These are phyloP conservation scores for Saccharum officinarum DNA, from an alignment of 176 grass and related monocot genomes.

Conservation along the genomic window DNA sequence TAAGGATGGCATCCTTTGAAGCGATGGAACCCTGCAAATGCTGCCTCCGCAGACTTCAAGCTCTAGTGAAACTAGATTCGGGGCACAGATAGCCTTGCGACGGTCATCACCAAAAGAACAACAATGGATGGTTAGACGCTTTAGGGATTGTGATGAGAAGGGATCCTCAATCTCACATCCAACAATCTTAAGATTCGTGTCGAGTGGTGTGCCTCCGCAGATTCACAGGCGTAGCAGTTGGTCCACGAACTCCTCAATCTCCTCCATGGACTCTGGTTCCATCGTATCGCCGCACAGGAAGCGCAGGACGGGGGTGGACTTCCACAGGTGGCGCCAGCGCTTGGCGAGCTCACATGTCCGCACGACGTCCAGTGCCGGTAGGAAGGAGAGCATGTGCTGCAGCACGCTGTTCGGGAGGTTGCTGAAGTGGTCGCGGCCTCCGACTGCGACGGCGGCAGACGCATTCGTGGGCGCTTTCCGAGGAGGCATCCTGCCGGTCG, in stretches of 20 bases:
- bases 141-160: no score
- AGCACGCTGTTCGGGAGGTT: background rate
- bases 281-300: background rate
- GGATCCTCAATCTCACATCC: no score
- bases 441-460: no score
- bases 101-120: no score
- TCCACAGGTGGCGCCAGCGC: background rate
- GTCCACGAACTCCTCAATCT: background rate
- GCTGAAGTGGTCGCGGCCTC: background rate
- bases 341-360: background rate
- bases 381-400: background rate
- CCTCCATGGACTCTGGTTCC: no score
- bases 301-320: background rate
- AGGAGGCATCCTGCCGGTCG: background rate
- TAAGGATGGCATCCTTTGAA: no score
- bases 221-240: background rate
- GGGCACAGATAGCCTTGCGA: no score
- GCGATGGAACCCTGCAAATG: no score
- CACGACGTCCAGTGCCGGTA: background rate
- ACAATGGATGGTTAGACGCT: no score
- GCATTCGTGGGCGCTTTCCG: background rate
- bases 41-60: no score
- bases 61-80: no score
- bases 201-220: background rate
- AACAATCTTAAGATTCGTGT: background rate